Base-by-base conservation (phyloP, 1,284 basidiomycete genomes). In the Rhodotorula sp. region DNA sequence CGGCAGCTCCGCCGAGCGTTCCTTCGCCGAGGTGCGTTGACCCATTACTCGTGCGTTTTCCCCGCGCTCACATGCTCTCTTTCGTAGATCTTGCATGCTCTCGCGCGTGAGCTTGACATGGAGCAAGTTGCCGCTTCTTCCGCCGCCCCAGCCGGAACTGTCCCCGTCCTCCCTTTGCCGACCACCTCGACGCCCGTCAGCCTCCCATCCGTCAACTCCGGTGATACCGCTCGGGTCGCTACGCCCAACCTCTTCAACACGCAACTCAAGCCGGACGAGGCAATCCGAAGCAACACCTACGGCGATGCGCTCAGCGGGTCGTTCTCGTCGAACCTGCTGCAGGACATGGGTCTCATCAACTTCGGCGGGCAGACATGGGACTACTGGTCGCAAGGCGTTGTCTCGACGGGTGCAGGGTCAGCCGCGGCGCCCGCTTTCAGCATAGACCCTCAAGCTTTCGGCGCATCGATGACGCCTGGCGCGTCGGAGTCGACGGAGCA, bases 11-110 rank as follows among this genome's bases (percentile, higher is more conserved):
- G 15, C 31, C 34, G 68, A 65, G 47, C 58, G 59, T 46, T 54
- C 68, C 0, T 70, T 70, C 34, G 64, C 64, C 24, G 68, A 70
- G 16, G 68, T 65, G 52, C 60, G 68, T 22, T 10, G 0, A 34
- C 16, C 30, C 4, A 1, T 40, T 24, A 5, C 24, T 8, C n/a
- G 10, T 7, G 16, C 22, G 9, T 10, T 16, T 6, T 1, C 9
- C 28, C 30, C 13, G 10, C 6, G 30, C 59, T 61, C 2, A 61
- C 30, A 11, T 11, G 20, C 18, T 11, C 31, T 0, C 18, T 11
- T 3, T 26, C 1, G 6, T 54, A 69, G 64, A 53, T 70, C 26
- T 48, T 70, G 5, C 50, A 59, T 1, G 28, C 28, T 11, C 54
- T 66, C 20, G 57, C 68, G 1, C 40, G 47, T 16, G 52, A 64